Evolutionary conservation across 202 grass and related monocot genomes (phyloP), one percentile per base, ranked within the genome.

Genomic region (Bolboschoenoplectus hybrid): DNA sequence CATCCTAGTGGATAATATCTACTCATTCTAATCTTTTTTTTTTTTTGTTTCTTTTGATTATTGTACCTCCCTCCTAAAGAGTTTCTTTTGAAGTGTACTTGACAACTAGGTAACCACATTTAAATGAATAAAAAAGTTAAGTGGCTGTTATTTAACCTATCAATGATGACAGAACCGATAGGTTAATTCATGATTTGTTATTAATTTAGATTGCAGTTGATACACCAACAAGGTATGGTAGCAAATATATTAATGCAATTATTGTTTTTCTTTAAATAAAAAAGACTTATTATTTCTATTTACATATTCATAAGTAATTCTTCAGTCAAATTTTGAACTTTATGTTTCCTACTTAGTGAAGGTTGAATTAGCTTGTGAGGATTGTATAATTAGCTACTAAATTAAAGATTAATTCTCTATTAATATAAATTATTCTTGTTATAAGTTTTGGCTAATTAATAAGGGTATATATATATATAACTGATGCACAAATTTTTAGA

Each of bases 1-100:
- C 60, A 66, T 65, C 20, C n/a, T 67, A 67, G 41, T 65, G 58
- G 56, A 82, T 63, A 63, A 64, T 82, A 65, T 65, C 74, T 14
- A 32, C 34, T 40, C 34, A 34, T 78, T n/a, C 7, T 1, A 57
- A 10, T 46, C n/a, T 56, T 38, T 14, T 80, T 26, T 51, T 16
- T 34, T 75, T 64, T 11, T 56, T 75, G 5, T 32, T 75, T 46
- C 17, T 38, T 38, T 64, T 26, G 45, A 67, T 65, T 82, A 36
- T 82, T 26, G 52, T 80, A 13, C 8, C 76, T 80, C 35, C 8
- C 76, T 66, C 44, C 12, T 35, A 56, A 71, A 70, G 49, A 19
- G 34, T 77, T 77, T 49, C 49, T 77, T 36, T 49, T 55, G 32
- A 76, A 76, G 50, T 38, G 49, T 39, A 56, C 10, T 36, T 76